These are phyloP conservation scores for Lepidium sativum DNA, from an alignment of 345 rosid genomes.

Conservation along the genomic window DNA sequence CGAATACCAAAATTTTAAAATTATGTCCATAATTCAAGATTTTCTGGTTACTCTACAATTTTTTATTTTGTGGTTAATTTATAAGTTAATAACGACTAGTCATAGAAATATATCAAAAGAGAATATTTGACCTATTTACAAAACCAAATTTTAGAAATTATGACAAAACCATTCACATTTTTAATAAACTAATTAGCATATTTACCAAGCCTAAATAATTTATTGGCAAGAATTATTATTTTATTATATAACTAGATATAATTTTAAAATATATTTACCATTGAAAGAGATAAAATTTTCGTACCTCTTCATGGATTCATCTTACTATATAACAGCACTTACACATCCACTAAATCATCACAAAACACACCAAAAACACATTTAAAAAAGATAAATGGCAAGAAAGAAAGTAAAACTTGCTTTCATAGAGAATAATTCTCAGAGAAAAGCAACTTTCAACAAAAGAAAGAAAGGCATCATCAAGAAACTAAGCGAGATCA, in stretches of 20 bases:
- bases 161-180: background rate
- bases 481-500: constrained; percentile 22
- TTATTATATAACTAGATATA: background rate
- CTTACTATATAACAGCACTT: background rate
- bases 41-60: background rate
- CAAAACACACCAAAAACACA: background rate
- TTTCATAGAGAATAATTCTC: constrained; percentile 24
- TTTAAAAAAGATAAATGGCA: constrained; percentile 5
- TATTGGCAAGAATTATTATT: background rate
- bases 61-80: background rate
- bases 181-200: no score
- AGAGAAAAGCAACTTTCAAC: constrained; percentile 27
- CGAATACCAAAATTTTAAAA: background rate
- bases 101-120: background rate
- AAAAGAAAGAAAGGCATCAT: constrained; percentile 29
- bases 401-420: constrained; percentile 33
- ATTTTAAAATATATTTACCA: no score
- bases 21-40: background rate
- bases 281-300: background rate
- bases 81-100: background rate
- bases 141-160: background rate
- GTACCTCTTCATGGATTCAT: background rate
- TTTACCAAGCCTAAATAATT: background rate
- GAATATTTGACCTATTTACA: background rate
- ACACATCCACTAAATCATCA: background rate